These are phyloP conservation scores for Ananas comosus DNA, from an alignment of 176 grass and related monocot species.

Conservation along the genomic window DNA sequence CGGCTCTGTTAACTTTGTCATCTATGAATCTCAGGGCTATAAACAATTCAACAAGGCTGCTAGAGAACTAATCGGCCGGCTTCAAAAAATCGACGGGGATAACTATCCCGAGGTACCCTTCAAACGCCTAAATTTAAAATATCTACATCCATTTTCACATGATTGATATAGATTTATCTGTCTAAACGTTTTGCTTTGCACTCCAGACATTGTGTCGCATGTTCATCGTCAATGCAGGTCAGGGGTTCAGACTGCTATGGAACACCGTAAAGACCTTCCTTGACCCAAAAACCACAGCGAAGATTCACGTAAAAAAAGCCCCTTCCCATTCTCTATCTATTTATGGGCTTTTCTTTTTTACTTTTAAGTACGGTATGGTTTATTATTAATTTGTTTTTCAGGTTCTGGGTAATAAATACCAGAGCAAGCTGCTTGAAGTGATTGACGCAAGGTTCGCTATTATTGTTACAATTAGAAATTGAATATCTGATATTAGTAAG, in stretches of 20 bases:
- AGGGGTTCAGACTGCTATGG: constrained; percentile 91
- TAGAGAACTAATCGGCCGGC: constrained; percentile 69
- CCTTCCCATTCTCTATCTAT: constrained; percentile 3
- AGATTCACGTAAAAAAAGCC: constrained; percentile 51
- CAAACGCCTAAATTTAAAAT: neutral
- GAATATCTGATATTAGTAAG: too few species aligned
- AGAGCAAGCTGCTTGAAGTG: constrained; percentile 93
- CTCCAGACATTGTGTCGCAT: constrained; percentile 74
- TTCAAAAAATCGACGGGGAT: constrained; percentile 92
- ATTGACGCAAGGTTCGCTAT: constrained; percentile 76
- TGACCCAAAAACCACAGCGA: constrained; percentile 95
- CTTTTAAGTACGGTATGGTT: constrained; percentile 8
- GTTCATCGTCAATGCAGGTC: constrained; percentile 99
- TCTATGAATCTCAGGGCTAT: constrained; percentile 43
- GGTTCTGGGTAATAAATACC: constrained; percentile 97
- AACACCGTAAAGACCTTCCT: constrained; percentile 89
- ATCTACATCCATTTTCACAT: neutral
- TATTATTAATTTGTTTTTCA: constrained; percentile 22
- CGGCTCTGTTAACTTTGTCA: neutral
- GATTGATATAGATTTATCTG: neutral
- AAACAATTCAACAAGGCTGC: constrained; percentile 95
- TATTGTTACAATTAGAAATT: too few species aligned
- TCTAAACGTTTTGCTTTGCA: constrained; percentile 1
- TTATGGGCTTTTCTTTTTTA: constrained; percentile 8
- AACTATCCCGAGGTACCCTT: constrained; percentile 87